These are phyloP conservation scores for Angomonas ambiguus DNA, from an alignment of 208 protist species.

Conservation along the genomic window DNA sequence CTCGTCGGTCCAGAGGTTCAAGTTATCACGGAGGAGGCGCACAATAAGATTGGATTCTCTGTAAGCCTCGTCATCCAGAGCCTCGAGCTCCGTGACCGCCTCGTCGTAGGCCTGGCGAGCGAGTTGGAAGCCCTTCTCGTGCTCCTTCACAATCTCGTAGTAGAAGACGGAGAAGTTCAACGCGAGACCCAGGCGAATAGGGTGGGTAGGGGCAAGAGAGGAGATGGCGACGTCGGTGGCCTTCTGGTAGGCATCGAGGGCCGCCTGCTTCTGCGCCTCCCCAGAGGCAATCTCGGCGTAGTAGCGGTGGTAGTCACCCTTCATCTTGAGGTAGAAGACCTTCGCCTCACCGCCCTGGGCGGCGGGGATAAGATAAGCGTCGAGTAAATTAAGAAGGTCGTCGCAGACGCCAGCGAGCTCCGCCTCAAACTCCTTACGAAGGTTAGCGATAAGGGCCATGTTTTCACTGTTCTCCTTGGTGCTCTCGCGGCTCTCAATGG, in stretches of 20 bases:
- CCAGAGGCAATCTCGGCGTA: slow-evolving; percentile 96
- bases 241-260: slow-evolving; percentile 88
- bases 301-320: slow-evolving; percentile 97
- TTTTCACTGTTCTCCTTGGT: slow-evolving; percentile 85
- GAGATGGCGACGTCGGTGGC: slow-evolving; percentile 84
- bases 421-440: slow-evolving; percentile 95
- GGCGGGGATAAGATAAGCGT: slow-evolving; percentile 96
- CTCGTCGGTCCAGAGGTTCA: slow-evolving; percentile 98
- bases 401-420: slow-evolving; percentile 98
- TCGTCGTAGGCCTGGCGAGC: slow-evolving; percentile 94
- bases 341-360: slow-evolving; percentile 87
- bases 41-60: slow-evolving; percentile 99
- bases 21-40: slow-evolving; percentile 98
- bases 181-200: slow-evolving; percentile 98
- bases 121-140: slow-evolving; percentile 92
- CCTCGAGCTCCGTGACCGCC: slow-evolving; percentile 96
- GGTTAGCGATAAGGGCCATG: slow-evolving; percentile 90
- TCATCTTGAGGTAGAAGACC: slow-evolving; percentile 96
- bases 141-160: slow-evolving; percentile 98
- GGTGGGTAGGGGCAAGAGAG: slow-evolving; percentile 94
- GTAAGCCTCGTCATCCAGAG: slow-evolving; percentile 97
- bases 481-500: slow-evolving; percentile 96
- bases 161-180: slow-evolving; percentile 99
- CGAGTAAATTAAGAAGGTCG: slow-evolving; percentile 95
- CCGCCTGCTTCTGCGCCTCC: slow-evolving; percentile 76